A percentile compares a stretch with the other conserved stretches of the same genome.
These are phyloP conservation scores for Colletotrichum somersetense DNA, from an alignment of 2,329 filamentous ascomycete species.

Conservation along the genomic window DNA sequence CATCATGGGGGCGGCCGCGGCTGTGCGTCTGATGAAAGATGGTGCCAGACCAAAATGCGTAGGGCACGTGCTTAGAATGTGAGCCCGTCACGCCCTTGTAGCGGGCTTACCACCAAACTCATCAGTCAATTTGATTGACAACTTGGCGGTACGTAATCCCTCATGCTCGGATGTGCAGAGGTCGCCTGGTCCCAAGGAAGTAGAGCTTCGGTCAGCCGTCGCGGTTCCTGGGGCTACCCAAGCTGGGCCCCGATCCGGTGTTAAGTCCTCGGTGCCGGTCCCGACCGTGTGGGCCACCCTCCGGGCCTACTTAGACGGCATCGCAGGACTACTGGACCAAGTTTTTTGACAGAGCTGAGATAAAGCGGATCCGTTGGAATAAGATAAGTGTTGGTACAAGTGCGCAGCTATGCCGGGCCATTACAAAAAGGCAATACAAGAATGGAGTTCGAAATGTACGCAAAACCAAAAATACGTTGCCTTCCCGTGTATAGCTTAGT, in stretches of 20 bases:
- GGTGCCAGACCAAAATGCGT: neutral
- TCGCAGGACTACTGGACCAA: neutral
- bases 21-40: neutral
- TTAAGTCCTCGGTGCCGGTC: neutral
- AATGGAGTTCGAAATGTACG: conserved; percentile 33
- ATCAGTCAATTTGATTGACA: neutral
- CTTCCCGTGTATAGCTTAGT: conserved; percentile 20
- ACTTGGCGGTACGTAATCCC: neutral
- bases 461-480: conserved; percentile 24
- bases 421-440: conserved; percentile 34
- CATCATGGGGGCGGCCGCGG: neutral
- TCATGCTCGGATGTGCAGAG: neutral
- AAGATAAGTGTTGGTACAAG: conserved; percentile 35
- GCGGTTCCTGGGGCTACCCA: neutral
- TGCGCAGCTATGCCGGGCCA: conserved; percentile 30
- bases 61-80: neutral
- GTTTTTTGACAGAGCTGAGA: neutral
- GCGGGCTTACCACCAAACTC: neutral
- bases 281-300: neutral
- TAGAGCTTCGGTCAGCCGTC: no score
- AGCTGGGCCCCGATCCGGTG: neutral
- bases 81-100: neutral
- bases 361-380: neutral
- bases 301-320: neutral
- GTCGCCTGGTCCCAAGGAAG: no score